A percentile compares a stretch with the other conserved stretches of the same genome.
Conservation (phyloP, 2,329 filamentous ascomycete genomes). For the Colletotrichum higginsianum region DNA sequence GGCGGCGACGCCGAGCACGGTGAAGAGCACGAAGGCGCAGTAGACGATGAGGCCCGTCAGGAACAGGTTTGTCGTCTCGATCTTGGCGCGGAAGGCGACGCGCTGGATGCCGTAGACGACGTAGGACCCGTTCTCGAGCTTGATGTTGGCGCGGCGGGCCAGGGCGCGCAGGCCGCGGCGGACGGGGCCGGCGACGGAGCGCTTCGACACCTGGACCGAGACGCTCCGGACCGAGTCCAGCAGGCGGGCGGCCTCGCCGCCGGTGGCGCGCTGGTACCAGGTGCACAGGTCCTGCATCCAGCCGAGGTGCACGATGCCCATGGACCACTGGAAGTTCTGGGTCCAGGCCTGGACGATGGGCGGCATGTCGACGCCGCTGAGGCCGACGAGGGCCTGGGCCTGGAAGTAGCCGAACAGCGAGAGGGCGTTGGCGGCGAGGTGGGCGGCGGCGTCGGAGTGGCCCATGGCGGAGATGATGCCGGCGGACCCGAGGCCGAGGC, state of each 20-base stretch:
- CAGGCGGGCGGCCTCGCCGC: conserved; percentile 84
- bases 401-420: conserved; percentile 96
- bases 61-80: conserved; percentile 94
- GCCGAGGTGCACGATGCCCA: conserved; percentile 90
- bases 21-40: conserved; percentile 83
- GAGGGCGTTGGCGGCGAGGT: conserved; percentile 92
- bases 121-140: conserved; percentile 68
- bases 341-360: conserved; percentile 95
- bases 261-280: conserved; percentile 96
- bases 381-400: conserved; percentile 90
- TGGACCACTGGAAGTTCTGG: conserved; percentile 98
- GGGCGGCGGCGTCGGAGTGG: conserved; percentile 93
- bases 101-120: conserved; percentile 87
- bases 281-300: conserved; percentile 92
- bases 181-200: conserved; percentile 57
- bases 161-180: conserved; percentile 64
- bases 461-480: conserved; percentile 91
- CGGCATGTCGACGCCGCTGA: conserved; percentile 84
- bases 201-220: conserved; percentile 86
- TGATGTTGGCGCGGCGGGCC: conserved; percentile 68
- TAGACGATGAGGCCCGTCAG: conserved; percentile 93
- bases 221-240: conserved; percentile 81
- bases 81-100: conserved; percentile 87
- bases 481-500: conserved; percentile 85
- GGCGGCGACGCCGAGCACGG: conserved; percentile 78